phyloP scores from a whole-genome alignment of 352 stramenopile genomes.

The Globisporangium spinosum region DNA sequence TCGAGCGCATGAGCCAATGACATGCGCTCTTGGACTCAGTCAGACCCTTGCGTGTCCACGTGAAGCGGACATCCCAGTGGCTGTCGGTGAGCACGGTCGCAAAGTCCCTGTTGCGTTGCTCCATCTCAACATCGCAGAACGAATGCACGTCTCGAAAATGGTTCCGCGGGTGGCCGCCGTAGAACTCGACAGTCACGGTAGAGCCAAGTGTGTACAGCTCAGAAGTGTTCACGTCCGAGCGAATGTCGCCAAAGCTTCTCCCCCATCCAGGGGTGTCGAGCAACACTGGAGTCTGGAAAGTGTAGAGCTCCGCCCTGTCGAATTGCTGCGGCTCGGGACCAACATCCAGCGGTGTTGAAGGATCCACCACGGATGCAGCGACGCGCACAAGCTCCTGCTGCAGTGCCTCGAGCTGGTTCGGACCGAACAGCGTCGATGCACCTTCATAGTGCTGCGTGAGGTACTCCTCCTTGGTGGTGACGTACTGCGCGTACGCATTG shows the following conservation, averaged over 20 bases:
- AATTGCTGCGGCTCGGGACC: too few relatives aligned
- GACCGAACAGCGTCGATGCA: too few relatives aligned
- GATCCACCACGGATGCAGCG: too few relatives aligned
- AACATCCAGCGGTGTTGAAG: too few relatives aligned
- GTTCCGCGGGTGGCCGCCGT: slow-evolving; percentile 45
- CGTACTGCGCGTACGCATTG: too few relatives aligned
- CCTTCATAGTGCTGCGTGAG: too few relatives aligned
- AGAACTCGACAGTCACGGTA: slow-evolving; percentile 36
- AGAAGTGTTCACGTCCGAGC: slow-evolving; percentile 17
- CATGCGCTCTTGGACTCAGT: slow-evolving; percentile 38
- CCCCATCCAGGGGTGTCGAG: slow-evolving; percentile 25
- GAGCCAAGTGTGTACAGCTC: slow-evolving; percentile 27
- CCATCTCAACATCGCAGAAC: slow-evolving; percentile 47
- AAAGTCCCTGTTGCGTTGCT: slow-evolving; percentile 20
- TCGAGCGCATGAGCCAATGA: slow-evolving; percentile 20
- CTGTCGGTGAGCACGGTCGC: slow-evolving; percentile 37
- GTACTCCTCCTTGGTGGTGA: too few relatives aligned
- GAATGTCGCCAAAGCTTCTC: slow-evolving; percentile 24
- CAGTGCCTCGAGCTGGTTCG: too few relatives aligned
- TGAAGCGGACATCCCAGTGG: slow-evolving; percentile 46
- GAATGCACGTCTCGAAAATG: slow-evolving; percentile 6
- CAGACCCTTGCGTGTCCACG: slow-evolving; percentile 23
- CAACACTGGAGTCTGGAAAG: slow-evolving; percentile 33
- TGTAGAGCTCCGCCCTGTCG: slow-evolving; percentile 20
- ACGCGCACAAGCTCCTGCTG: too few relatives aligned